These are phyloP conservation scores for Bipolaris gigantea DNA, from an alignment of 2,329 filamentous ascomycete species.

Conservation along the genomic window DNA sequence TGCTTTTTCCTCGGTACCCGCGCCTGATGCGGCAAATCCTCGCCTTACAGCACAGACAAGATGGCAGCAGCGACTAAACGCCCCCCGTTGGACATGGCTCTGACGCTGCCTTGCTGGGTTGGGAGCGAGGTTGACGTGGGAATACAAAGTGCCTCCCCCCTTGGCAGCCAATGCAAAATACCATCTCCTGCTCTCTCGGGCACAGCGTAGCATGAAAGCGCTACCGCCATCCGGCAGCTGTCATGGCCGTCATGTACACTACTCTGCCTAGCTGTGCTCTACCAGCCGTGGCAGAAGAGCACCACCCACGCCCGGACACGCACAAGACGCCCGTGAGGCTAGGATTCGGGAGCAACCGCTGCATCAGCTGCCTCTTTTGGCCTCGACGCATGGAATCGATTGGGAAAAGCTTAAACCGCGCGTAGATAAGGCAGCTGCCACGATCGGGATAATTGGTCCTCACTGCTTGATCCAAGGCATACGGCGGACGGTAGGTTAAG, in stretches of 20 bases:
- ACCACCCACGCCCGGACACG: background rate
- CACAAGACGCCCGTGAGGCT: background rate
- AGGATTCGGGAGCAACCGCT: constrained; percentile 9
- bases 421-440: constrained; percentile 9
- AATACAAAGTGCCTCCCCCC: background rate
- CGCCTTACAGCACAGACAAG: background rate
- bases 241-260: too few relatives aligned
- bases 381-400: constrained; percentile 6
- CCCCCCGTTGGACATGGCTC: background rate
- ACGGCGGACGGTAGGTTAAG: constrained; percentile 7
- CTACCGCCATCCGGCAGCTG: too few relatives aligned
- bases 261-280: background rate
- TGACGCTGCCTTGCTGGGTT: background rate
- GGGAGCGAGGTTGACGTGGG: background rate
- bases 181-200: constrained; percentile 12
- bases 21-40: constrained; percentile 6
- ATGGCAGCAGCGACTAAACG: background rate
- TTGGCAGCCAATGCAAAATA: constrained; percentile 1
- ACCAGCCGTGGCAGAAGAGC: background rate
- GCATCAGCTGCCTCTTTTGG: constrained; percentile 9
- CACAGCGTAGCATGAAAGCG: constrained; percentile 1
- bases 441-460: constrained; percentile 2
- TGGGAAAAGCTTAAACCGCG: constrained; percentile 6
- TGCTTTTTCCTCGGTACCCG: constrained; percentile 10
- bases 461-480: background rate